Base-by-base conservation (phyloP, 805 yeast genomes). In the Starmerella geochares region DNA sequence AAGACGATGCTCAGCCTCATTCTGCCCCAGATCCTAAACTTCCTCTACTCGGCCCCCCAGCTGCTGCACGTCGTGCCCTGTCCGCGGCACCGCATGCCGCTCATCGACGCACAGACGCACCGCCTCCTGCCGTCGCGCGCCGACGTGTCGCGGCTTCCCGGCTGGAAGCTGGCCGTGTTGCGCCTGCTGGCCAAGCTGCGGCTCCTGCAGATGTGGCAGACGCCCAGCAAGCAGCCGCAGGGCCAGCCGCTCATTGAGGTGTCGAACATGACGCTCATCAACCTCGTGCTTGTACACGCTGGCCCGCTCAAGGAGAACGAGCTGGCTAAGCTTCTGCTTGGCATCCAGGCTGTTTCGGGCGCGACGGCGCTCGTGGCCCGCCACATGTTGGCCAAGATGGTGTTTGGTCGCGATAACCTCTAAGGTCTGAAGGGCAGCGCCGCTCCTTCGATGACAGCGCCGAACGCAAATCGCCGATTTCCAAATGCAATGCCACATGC, bases 51-150 rank as follows among this genome's bases (percentile, higher is more conserved):
- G 0, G 77, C 79, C n/a, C 97, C 98, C 1, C 99, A 92, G 66
- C 67, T 92, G 54, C 83, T 90, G 67, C 78, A 81, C 33, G 57
- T 92, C 1, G 81, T 92, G 17, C 94, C 92, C 3, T 92, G 97
- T 62, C 99, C 99, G 21, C 76, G 99, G 58, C 99, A 92, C 65
- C 74, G 99, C 60, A 62, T 92, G 63, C 99, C 99, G 1, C 74
- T 71, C 54, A 83, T 84, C 61, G 79, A 85, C 59, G 69, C 68
- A 11, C 65, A 71, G 14, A 81, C 84, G 53, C 87, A 90, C 1
- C 67, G 81, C 41, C 71, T 92, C 73, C 78, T 85, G 61, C 87
- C 94, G 19, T 83, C 92, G 1, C 55, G 63, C 31, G 70, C 67
- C 6, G 56, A 56, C 31, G 59, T 69, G 20, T 44, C 65, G 58